phyloP scores from a whole-genome alignment of 2,329 filamentous ascomycete genomes.

The Neurospora crassa region DNA sequence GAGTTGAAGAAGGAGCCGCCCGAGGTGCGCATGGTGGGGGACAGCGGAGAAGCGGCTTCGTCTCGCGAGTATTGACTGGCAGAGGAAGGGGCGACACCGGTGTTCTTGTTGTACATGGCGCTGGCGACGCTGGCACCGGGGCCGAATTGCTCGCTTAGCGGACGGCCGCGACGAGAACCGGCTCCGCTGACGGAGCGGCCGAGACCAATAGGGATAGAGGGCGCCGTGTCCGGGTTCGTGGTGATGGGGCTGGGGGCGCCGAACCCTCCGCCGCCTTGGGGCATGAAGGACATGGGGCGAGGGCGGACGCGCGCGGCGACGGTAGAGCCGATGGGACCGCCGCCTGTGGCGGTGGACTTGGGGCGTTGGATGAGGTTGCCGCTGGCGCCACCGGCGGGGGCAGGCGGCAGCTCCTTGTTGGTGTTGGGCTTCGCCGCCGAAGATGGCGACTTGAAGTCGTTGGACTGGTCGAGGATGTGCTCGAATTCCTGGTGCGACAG shows the following conservation, averaged over 20 bases:
- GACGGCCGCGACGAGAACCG: slow-evolving; percentile 39
- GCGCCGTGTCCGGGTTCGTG: slow-evolving; percentile 63
- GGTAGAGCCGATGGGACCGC: slow-evolving; percentile 9
- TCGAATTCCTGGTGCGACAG: slow-evolving; percentile 93
- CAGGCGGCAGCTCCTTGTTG: slow-evolving; percentile 79
- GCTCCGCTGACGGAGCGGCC: slow-evolving; percentile 38
- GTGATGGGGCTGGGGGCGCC: slow-evolving; percentile 22
- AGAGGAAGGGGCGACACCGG: slow-evolving; percentile 49
- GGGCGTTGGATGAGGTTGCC: slow-evolving; percentile 50
- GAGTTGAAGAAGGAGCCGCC: not conserved
- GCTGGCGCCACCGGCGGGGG: slow-evolving; percentile 43
- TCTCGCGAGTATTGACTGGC: not conserved
- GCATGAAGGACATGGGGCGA: slow-evolving; percentile 50
- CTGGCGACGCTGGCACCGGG: slow-evolving; percentile 50
- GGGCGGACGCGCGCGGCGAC: slow-evolving; percentile 32
- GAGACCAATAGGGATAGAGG: slow-evolving; percentile 61
- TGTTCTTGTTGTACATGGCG: slow-evolving; percentile 79
- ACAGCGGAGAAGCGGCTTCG: not conserved
- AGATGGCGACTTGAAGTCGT: slow-evolving; percentile 40
- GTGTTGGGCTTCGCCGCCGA: slow-evolving; percentile 35
- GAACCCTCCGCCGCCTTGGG: slow-evolving; percentile 15
- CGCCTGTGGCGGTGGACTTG: slow-evolving; percentile 48
- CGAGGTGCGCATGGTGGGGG: not conserved
- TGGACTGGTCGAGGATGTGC: slow-evolving; percentile 77
- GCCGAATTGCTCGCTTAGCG: slow-evolving; percentile 55